Base-by-base conservation (phyloP, 805 yeast species). In the Candida insectalens region DNA sequence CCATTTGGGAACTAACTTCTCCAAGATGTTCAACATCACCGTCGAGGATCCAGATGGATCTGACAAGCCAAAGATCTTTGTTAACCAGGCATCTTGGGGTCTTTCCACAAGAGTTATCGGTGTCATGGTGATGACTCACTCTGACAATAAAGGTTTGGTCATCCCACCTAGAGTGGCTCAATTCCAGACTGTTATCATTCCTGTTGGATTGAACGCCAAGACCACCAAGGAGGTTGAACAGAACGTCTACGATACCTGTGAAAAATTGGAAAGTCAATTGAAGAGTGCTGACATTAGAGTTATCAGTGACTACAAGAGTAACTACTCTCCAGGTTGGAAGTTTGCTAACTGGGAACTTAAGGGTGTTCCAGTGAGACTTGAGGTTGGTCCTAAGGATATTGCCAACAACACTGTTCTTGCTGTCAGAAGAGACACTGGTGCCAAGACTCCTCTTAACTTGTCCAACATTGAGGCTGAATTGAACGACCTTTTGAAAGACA, bases 11-110 rank as follows among this genome's bases (percentile, higher is more conserved):
- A 94, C 85, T 62, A 92, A 92, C 73, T 92, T 92, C 69, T 88
- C 97, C 47, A 89, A 88, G 67, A 92, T 92, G 99, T 92, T 92
- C 66, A 81, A 84, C 65, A 85, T 92, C 46, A 65, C 81, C 26
- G 98, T 94, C 33, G 98, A 92, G 65, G 83, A 85, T 60, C 99
- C 99, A 46, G 82, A 81, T 39, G 95, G 95, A 34, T 50, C 68
- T 8, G 94, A 83, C 40, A 77, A 81, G 56, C 94, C 92, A 53
- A 83, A 85, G 65, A 66, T 88, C 33, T 75, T 67, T 49, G 96
- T 92, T 22, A 85, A 78, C 75, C 99, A 92, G 68, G 92, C 94
- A 70, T 88, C 96, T 9, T 92, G 99, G 99, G 99, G 99, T 65
- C 67, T 92, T 49, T 88, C 96, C 32, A 92, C 99, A 39, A 84